Percentiles rank a stretch among this genome's conserved stretches.
phyloP scores from a whole-genome alignment of 805 yeast genomes.

The Metschnikowia hibisci region DNA sequence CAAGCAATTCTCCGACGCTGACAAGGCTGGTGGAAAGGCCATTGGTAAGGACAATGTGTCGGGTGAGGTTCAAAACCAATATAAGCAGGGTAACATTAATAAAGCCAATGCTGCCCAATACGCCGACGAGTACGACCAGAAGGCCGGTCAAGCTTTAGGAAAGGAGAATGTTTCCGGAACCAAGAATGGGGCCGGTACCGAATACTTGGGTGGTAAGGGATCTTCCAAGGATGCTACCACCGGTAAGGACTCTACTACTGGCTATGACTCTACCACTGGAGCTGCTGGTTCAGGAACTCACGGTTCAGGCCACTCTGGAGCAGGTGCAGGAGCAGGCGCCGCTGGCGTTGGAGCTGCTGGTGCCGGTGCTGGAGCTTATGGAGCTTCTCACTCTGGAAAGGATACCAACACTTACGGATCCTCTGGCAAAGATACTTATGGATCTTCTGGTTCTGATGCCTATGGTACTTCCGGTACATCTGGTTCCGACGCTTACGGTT shows the following conservation, averaged over 20 bases:
- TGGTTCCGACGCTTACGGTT: slow-evolving; percentile 15
- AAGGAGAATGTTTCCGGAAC: slow-evolving; percentile 19
- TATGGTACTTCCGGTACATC: slow-evolving; percentile 7
- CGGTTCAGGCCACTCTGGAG: slow-evolving; percentile 5
- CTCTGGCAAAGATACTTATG: slow-evolving; percentile 7
- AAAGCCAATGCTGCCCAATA: slow-evolving; percentile 28
- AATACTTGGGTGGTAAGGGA: slow-evolving; percentile 18
- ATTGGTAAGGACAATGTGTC: slow-evolving; percentile 27
- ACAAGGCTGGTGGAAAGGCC: slow-evolving; percentile 30
- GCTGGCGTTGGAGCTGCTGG: slow-evolving; percentile 13
- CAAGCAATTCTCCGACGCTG: slow-evolving; percentile 24
- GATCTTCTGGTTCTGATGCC: slow-evolving; percentile 3
- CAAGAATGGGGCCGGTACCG: slow-evolving; percentile 27
- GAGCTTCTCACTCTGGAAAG: not conserved
- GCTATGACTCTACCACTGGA: not conserved
- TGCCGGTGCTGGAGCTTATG: slow-evolving; percentile 9
- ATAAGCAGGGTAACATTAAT: slow-evolving; percentile 27
- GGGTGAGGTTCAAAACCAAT: slow-evolving; percentile 26
- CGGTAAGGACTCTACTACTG: not conserved
- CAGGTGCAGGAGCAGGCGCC: slow-evolving; percentile 12
- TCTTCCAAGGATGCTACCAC: not conserved
- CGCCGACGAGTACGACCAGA: slow-evolving; percentile 27
- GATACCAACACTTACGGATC: slow-evolving; percentile 5
- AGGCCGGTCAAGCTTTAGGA: slow-evolving; percentile 18
- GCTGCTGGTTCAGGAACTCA: not conserved